Evolutionary conservation across 1,139 yeast genomes (phyloP).

Genomic region (Lodderomyces oxycetoniae): DNA sequence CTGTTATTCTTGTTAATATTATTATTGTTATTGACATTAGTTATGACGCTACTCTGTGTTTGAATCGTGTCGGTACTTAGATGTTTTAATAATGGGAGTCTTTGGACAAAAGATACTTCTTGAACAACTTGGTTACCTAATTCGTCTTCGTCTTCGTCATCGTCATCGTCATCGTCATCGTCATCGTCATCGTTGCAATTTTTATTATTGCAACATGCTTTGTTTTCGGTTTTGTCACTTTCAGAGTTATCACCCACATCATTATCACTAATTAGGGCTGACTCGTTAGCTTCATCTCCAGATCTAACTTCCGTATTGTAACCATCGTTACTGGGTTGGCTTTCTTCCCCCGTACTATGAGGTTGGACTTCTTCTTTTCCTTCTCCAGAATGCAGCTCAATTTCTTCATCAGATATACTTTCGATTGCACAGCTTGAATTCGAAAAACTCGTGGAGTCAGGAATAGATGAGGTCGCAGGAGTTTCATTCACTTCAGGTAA

Average conservation of each 20-base stretch:
- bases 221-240: slow-evolving; percentile 1
- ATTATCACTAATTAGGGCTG: not conserved
- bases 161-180: slow-evolving; percentile 4
- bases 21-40: too few relatives aligned
- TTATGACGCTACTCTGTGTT: slow-evolving; percentile 7
- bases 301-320: slow-evolving; percentile 2
- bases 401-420: not conserved
- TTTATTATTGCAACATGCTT: not conserved
- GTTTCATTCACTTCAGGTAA: slow-evolving; percentile 4
- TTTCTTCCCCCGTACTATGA: not conserved
- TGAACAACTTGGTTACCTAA: slow-evolving; percentile 18
- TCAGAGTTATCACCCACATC: slow-evolving; percentile 1
- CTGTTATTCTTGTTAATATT: not conserved
- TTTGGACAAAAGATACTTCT: slow-evolving; percentile 25
- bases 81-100: slow-evolving; percentile 29
- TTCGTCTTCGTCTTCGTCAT: slow-evolving; percentile 11
- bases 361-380: not conserved
- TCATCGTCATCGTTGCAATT: slow-evolving; percentile 3
- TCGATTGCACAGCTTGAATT: slow-evolving; percentile 2
- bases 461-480: slow-evolving; percentile 8
- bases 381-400: not conserved
- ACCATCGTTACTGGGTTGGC: slow-evolving; percentile 1
- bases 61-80: slow-evolving; percentile 17
- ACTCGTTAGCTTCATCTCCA: slow-evolving; percentile 2
- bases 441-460: slow-evolving; percentile 8